A percentile compares a stretch with the other conserved stretches of the same genome.
These are phyloP conservation scores for Eutrema heterophyllum DNA, from an alignment of 345 rosid genomes.

Conservation along the genomic window DNA sequence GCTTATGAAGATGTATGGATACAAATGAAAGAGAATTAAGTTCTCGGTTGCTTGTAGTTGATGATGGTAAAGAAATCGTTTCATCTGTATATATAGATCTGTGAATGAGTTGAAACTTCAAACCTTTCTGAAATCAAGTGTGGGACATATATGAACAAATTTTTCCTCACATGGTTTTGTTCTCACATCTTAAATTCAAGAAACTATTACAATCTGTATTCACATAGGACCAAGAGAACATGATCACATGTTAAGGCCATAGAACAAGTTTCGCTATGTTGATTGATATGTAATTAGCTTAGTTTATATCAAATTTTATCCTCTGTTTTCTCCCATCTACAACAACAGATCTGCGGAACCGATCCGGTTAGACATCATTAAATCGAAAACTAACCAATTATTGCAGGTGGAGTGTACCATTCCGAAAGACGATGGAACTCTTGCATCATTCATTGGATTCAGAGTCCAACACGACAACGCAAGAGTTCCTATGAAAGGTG, in stretches of 20 bases:
- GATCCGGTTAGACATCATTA: slow-evolving; percentile 1
- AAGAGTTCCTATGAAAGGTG: slow-evolving; percentile 99
- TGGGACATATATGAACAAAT: slow-evolving; percentile 1
- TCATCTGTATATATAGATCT: slow-evolving; percentile 10
- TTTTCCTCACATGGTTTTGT: neutral
- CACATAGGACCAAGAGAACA: slow-evolving; percentile 1
- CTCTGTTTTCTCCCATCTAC: neutral
- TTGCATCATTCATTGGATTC: slow-evolving; percentile 89
- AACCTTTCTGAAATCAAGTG: neutral
- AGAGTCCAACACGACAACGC: slow-evolving; percentile 97
- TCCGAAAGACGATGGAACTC: slow-evolving; percentile 84
- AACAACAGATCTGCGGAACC: neutral
- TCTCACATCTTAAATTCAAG: neutral
- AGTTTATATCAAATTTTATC: neutral
- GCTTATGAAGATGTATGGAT: neutral
- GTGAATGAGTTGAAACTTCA: neutral
- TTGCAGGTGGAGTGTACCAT: slow-evolving; percentile 92
- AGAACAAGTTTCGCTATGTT: neutral
- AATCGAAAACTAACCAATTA: neutral
- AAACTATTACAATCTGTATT: neutral
- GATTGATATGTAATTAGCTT: neutral
- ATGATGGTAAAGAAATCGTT: neutral
- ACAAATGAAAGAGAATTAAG: neutral
- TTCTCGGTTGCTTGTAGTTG: slow-evolving; percentile 7
- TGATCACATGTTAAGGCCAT: slow-evolving; percentile 3